Evolutionary conservation across 1,139 yeast species (phyloP), one percentile per base, ranked within the genome.

Genomic region (Pneumocystis carinii): DNA sequence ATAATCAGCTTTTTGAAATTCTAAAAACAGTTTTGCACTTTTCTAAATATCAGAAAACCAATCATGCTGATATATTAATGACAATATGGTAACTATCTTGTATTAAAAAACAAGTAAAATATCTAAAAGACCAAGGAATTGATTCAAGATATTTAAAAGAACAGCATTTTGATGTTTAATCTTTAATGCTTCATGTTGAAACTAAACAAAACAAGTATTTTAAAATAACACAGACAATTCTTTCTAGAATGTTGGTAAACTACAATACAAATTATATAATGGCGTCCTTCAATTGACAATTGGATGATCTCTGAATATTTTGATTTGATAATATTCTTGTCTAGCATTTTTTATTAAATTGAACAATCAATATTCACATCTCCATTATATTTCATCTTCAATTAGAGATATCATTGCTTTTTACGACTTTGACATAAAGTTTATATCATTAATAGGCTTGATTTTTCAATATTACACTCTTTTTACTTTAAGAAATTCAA

Each of bases 401-500:
- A 60, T 64, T 36, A 32, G 55, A 62, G 55, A 62, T 59, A 64
- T 57, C 41, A 64, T 60, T 66, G 41, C 60, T 65, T 36, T 60
- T 67, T 36, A 62, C 63, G 69, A 35, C 68, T 69, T n/a, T 66
- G 71, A 1, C 64, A 69, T 19, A 63, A 69, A 42, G 65, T 70
- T 5, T 65, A 70, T 27, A 66, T 75, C 8, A 66, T 74, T 39
- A 67, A 70, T 2, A 42, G 24, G 53, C 14, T 63, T 75, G 10
- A 66, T 81, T 7, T 69, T 88, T 61, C 95, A 90, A 71, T 85
- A 88, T 68, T 76, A 89, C 60, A 77, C 92, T 0, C 92, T 90
- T 71, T 92, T 88, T 75, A 87, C 89, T 14, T 80, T 86, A 74
- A 97, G 97, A 0, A 89, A 88, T 64, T 90, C 97, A 0, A 92